Percentiles rank a stretch among this genome's conserved stretches.
These are phyloP conservation scores for Pulveroboletus sp. DNA, from an alignment of 768 basidiomycete species.

Conservation along the genomic window DNA sequence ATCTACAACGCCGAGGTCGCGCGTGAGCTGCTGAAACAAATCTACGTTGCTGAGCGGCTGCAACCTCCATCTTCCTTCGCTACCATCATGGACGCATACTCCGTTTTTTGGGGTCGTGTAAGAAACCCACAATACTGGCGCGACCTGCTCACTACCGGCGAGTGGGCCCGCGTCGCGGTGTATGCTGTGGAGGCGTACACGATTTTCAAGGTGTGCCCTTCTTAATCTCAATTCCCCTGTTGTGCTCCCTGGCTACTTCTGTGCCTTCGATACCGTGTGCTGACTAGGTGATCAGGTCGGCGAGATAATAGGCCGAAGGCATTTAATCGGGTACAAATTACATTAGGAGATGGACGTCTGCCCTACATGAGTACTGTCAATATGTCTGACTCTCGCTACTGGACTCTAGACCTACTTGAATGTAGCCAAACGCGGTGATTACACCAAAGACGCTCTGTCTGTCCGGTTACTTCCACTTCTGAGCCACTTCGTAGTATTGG, in stretches of 20 bases:
- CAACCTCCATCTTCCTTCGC: conserved; percentile 58
- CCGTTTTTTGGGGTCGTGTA: conserved; percentile 59
- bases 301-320: conserved; percentile 80
- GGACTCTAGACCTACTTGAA: conserved; percentile 10
- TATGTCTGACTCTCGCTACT: not conserved
- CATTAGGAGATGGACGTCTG: conserved; percentile 34
- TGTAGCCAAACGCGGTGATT: not conserved
- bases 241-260: not conserved
- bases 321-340: conserved; percentile 73
- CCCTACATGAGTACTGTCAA: not conserved
- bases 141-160: conserved; percentile 53
- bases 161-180: conserved; percentile 61
- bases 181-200: conserved; percentile 86
- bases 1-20: conserved; percentile 75
- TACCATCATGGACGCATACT: conserved; percentile 54
- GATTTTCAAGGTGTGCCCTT: conserved; percentile 68
- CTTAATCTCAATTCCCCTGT: not conserved
- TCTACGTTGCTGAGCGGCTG: conserved; percentile 62
- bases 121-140: conserved; percentile 58
- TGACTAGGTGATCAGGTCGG: conserved; percentile 52
- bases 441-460: too few relatives aligned
- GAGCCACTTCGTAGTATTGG: too few relatives aligned
- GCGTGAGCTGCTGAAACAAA: conserved; percentile 69
- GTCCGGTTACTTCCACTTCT: too few relatives aligned
- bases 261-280: not conserved